Conservation (phyloP, 2,329 filamentous ascomycete genomes). For the Apiospora pterosperma region DNA sequence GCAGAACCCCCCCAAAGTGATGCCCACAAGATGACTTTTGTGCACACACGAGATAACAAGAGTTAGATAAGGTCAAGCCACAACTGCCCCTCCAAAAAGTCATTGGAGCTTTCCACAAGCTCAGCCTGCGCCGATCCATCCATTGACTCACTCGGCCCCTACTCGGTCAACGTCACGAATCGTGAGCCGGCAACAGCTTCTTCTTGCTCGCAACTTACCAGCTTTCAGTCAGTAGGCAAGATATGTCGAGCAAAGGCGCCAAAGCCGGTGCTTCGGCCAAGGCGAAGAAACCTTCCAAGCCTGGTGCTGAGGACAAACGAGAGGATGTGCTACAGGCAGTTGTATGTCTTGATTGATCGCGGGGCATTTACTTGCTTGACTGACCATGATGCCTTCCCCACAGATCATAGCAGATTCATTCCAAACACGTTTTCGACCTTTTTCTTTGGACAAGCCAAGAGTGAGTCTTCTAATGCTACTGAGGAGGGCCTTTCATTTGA, state of each 20-base stretch:
- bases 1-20: no score
- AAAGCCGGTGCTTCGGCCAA: slow-evolving; percentile 33
- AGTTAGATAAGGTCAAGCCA: background rate
- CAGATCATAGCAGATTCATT: slow-evolving; percentile 92
- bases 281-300: slow-evolving; percentile 51
- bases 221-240: background rate
- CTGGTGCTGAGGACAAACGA: slow-evolving; percentile 49
- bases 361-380: slow-evolving; percentile 14
- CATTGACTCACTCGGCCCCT: background rate
- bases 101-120: background rate
- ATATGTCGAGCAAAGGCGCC: slow-evolving; percentile 1
- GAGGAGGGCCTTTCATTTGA: slow-evolving; percentile 6
- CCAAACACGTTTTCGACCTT: slow-evolving; percentile 85
- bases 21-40: no score
- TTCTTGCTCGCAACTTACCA: background rate
- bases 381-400: background rate
- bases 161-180: background rate
- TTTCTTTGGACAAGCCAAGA: slow-evolving; percentile 83
- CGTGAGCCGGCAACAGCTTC: background rate
- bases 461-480: slow-evolving; percentile 45
- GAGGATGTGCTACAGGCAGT: slow-evolving; percentile 53
- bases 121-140: background rate
- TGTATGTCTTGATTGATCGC: slow-evolving; percentile 18
- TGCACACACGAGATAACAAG: background rate
- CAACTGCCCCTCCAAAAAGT: slow-evolving; percentile 4